Base-by-base conservation (phyloP, 1,284 basidiomycete species). In the Mycosarcoma mackinlayi region DNA sequence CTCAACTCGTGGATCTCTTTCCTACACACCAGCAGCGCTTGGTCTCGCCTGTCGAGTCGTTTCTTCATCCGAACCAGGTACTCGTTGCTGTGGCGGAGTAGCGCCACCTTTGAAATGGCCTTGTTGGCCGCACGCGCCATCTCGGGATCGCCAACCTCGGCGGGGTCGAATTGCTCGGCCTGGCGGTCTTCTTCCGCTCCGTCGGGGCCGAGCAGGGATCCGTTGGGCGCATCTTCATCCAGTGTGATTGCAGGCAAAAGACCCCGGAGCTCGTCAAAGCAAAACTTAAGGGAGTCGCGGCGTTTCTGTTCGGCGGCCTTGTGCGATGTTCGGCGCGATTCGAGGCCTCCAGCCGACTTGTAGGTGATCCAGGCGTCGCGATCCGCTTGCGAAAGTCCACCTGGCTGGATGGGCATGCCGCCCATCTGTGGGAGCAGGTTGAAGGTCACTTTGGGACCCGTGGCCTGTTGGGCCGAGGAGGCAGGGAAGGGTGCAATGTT, bases 231-330 rank as follows among this genome's bases (percentile, higher is more conserved):
- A 27, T 73, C 72, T 23, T 82, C 79, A 52, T 81, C 80, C 18
- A 82, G 65, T 4, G 73, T 72, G 48, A 82, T 82, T 25, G 69
- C 74, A 0, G 95, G 95, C 0, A 98, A 86, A 13, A 98, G 86
- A 8, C 87, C 84, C 13, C 95, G 91, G 11, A 98, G 87, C 69
- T 97, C 94, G 83, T 98, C 95, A 80, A 95, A 98, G 16, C 93
- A 94, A 10, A 90, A 90, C 85, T 98, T 98, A 72, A 98, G 88
- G 34, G 91, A 93, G 84, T 98, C 95, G 4, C 95, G 89, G 19
- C 95, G 89, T 82, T 96, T 95, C 83, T 98, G 95, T 84, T 98
- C 95, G 0, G 95, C 95, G 1, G 91, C 92, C 84, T 98, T 98
- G 84, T 98, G 95, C 0, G 93, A 94, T 0, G 91, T 91, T 80